Conservation (phyloP, 129 eudicot genomes). For the Pulicaria dysenterica region DNA sequence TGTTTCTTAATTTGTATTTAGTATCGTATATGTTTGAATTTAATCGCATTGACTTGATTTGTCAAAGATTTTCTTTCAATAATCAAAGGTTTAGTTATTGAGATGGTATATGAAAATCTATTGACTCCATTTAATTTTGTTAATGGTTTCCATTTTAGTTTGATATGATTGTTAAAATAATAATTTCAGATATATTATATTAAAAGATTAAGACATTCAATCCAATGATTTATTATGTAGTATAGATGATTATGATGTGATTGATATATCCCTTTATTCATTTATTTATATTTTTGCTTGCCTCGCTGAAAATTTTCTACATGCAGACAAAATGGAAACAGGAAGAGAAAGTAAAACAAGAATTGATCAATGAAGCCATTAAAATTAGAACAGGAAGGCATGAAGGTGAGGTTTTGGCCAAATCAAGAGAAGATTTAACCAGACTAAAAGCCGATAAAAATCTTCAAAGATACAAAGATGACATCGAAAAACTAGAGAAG, state of each 20-base stretch:
- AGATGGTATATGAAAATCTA: too few relatives aligned
- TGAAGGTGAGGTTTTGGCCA: conserved; percentile 58
- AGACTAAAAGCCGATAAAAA: conserved; percentile 64
- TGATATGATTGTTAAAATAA: too few relatives aligned
- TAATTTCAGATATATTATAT: too few relatives aligned
- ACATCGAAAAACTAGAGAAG: conserved; percentile 64
- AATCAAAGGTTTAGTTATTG: too few relatives aligned
- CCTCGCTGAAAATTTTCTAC: conserved; percentile 25
- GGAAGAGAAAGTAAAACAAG: conserved; percentile 67
- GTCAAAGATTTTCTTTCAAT: too few relatives aligned
- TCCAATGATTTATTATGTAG: too few relatives aligned
- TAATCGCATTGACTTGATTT: too few relatives aligned
- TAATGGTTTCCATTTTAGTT: too few relatives aligned
- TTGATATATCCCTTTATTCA: background rate
- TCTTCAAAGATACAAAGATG: conserved; percentile 65
- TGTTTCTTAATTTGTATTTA: too few relatives aligned
- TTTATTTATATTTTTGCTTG: background rate
- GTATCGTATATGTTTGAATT: too few relatives aligned
- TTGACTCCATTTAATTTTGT: too few relatives aligned
- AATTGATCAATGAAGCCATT: conserved; percentile 49
- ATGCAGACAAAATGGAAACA: conserved; percentile 72
- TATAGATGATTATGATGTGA: background rate
- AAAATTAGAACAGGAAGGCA: conserved; percentile 61
- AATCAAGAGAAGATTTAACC: conserved; percentile 59
- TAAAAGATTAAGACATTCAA: too few relatives aligned